Conservation (phyloP, 202 grass and related monocot species). For the Zizania palustris region DNA sequence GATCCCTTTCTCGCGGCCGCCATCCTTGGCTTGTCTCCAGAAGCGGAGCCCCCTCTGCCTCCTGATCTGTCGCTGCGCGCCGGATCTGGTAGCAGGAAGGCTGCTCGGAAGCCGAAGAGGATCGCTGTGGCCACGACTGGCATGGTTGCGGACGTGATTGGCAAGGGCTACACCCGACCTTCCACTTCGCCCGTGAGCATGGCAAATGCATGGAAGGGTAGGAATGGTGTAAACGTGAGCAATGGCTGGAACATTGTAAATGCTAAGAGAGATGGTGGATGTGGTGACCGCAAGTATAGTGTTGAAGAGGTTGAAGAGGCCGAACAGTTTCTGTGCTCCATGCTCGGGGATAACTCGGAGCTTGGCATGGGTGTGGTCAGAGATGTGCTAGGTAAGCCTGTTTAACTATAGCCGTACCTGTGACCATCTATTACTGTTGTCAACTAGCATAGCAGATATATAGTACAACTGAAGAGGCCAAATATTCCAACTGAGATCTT, state of each 20-base stretch:
- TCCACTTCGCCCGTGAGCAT: conserved; percentile 13
- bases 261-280: conserved; percentile 3
- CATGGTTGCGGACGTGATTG: conserved; percentile 76
- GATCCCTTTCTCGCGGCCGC: conserved; percentile 70
- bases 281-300: conserved; percentile 7
- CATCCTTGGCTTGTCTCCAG: conserved; percentile 58
- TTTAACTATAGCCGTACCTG: background rate
- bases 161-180: conserved; percentile 62
- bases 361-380: conserved; percentile 74
- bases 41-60: conserved; percentile 37
- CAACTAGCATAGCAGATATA: background rate
- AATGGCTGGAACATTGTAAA: conserved; percentile 2
- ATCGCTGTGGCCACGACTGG: conserved; percentile 57
- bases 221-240: background rate
- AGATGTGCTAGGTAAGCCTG: conserved; percentile 68
- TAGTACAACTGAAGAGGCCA: too few relatives aligned
- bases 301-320: conserved; percentile 72
- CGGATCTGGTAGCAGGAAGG: conserved; percentile 46
- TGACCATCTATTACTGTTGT: conserved; percentile 1
- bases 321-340: conserved; percentile 71
- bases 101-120: conserved; percentile 49
- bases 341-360: conserved; percentile 67
- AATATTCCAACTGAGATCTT: too few relatives aligned
- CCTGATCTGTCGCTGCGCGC: conserved; percentile 41
- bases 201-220: background rate